Evolutionary conservation across 2,329 filamentous ascomycete species (phyloP).

Genomic region (Hypoxylon sp.): DNA sequence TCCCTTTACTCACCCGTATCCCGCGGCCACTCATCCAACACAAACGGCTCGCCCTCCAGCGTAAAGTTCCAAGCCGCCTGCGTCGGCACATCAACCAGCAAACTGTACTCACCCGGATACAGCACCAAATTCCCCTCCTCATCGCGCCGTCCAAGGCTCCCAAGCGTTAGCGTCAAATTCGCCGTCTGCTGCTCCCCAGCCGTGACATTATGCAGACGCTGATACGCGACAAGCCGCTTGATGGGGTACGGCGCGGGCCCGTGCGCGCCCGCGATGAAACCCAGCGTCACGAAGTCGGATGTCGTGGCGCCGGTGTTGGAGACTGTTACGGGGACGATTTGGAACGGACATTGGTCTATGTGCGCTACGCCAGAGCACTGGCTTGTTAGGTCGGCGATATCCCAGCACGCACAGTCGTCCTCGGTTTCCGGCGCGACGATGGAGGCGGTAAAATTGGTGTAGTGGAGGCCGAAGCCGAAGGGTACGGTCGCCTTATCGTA

Average conservation of each 20-base stretch:
- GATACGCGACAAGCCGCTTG: conserved; percentile 62
- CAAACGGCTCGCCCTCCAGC: conserved; percentile 56
- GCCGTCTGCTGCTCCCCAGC: conserved; percentile 50
- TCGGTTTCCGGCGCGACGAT: conserved; percentile 14
- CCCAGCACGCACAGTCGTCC: conserved; percentile 17
- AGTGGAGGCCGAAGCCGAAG: conserved; percentile 64
- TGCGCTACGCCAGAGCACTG: conserved; percentile 51
- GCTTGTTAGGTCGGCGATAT: conserved; percentile 56
- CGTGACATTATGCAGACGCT: conserved; percentile 54
- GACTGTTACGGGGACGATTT: conserved; percentile 56
- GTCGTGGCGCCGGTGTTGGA: conserved; percentile 58
- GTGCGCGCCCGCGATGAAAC: conserved; percentile 58
- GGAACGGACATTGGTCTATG: conserved; percentile 58
- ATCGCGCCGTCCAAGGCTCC: conserved; percentile 60
- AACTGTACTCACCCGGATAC: conserved; percentile 62
- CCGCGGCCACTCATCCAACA: conserved; percentile 56
- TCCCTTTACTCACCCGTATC: conserved; percentile 35
- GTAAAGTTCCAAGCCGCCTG: conserved; percentile 58
- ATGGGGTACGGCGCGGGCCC: conserved; percentile 62
- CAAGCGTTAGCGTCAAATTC: conserved; percentile 60
- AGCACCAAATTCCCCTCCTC: conserved; percentile 61
- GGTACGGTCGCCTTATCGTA: conserved; percentile 61
- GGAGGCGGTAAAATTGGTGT: conserved; percentile 60
- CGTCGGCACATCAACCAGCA: conserved; percentile 58
- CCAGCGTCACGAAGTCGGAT: conserved; percentile 63